Evolutionary conservation across 495 filamentous ascomycete genomes (phyloP).

Genomic region (Lineolata rhizophorae): DNA sequence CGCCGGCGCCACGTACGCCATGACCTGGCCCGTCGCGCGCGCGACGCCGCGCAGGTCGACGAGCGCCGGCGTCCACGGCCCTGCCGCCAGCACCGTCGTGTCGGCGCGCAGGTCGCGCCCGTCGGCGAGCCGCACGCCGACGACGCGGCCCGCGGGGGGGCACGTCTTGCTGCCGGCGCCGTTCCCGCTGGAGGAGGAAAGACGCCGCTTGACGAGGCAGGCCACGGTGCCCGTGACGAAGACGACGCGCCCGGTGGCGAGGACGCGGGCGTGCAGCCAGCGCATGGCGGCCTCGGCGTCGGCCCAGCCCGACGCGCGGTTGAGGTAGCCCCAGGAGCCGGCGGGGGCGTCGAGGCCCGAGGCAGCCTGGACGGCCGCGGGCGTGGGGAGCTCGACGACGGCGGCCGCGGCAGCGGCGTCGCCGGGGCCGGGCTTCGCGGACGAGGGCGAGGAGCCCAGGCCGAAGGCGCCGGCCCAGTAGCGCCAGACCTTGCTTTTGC

Average conservation of each 20-base stretch:
- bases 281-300: constrained; percentile 55
- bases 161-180: too few species aligned
- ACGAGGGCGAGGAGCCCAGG: not conserved
- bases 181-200: constrained; percentile 15
- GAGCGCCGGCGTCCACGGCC: constrained; percentile 61
- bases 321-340: constrained; percentile 59
- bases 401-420: too few species aligned
- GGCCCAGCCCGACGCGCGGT: constrained; percentile 61
- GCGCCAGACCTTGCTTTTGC: too few species aligned
- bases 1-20: constrained; percentile 57
- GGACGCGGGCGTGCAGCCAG: constrained; percentile 30
- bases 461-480: too few species aligned
- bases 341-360: constrained; percentile 26
- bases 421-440: not conserved
- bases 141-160: constrained; percentile 6
- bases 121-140: constrained; percentile 34
- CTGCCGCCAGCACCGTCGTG: constrained; percentile 59
- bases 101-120: constrained; percentile 37
- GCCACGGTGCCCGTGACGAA: constrained; percentile 42
- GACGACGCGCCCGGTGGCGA: constrained; percentile 32
- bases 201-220: constrained; percentile 18
- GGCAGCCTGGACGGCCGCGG: constrained; percentile 26
- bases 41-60: constrained; percentile 59
- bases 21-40: constrained; percentile 55
- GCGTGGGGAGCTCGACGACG: constrained; percentile 13